Conservation (phyloP, 352 stramenopile genomes). For the Globisporangium sylvaticum region DNA sequence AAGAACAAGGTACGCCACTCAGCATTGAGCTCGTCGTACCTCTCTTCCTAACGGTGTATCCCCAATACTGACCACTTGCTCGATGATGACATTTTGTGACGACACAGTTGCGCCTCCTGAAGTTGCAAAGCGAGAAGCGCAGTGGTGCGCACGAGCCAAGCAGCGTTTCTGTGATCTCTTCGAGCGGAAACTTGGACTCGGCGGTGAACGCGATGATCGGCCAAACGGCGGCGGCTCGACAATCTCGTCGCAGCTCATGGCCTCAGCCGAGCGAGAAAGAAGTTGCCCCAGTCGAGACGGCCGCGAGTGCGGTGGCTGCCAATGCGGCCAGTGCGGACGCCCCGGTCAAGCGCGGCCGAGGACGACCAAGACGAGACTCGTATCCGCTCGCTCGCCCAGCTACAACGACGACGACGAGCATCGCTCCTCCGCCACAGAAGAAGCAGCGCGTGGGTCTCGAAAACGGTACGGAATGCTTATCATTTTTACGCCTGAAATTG, state of each 20-base stretch:
- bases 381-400: neutral
- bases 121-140: neutral
- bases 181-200: neutral
- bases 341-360: neutral
- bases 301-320: neutral
- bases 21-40: no score
- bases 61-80: neutral
- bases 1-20: slow-evolving; percentile 7
- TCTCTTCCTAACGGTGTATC: neutral
- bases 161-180: neutral
- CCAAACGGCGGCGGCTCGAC: neutral
- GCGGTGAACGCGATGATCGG: neutral
- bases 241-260: neutral
- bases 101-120: neutral
- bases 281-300: neutral
- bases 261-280: neutral
- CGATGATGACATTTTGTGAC: neutral
- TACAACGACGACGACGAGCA: neutral
- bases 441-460: neutral
- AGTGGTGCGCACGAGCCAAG: neutral
- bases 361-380: neutral
- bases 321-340: neutral
- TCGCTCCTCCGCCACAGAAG: neutral
- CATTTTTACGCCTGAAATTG: neutral
- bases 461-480: neutral